These are phyloP conservation scores for Colletotrichum navitas DNA, from an alignment of 2,329 filamentous ascomycete species.

Conservation along the genomic window DNA sequence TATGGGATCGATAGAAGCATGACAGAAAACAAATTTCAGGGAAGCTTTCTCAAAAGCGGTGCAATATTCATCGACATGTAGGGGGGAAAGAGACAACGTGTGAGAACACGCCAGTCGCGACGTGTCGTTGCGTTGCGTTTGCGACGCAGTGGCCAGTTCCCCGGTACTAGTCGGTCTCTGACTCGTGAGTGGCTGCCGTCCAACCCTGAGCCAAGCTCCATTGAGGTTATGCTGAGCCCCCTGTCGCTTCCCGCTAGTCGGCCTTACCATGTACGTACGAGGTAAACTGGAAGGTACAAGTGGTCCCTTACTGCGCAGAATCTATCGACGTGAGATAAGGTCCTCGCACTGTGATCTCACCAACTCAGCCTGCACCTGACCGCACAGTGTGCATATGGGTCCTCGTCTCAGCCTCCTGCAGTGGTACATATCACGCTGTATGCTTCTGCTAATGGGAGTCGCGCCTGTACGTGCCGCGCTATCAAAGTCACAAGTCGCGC, in stretches of 20 bases:
- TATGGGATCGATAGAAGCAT: background rate
- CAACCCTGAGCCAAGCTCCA: background rate
- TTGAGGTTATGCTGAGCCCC: constrained; percentile 12
- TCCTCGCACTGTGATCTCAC: constrained; percentile 26
- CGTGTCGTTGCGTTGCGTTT: constrained; percentile 41
- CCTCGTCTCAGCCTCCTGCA: background rate
- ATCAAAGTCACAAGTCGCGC: constrained; percentile 10
- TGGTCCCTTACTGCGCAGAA: background rate
- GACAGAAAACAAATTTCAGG: background rate
- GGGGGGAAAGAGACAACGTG: constrained; percentile 1
- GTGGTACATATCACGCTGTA: too few relatives aligned
- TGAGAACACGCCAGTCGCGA: constrained; percentile 21
- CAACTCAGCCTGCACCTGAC: constrained; percentile 1
- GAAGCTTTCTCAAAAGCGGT: background rate
- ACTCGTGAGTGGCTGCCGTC: constrained; percentile 9
- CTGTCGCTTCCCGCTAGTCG: constrained; percentile 32
- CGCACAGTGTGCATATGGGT: constrained; percentile 21
- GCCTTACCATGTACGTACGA: background rate
- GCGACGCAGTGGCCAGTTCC: constrained; percentile 31
- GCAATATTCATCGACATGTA: constrained; percentile 9
- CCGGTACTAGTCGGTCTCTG: constrained; percentile 4
- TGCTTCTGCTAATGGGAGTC: background rate
- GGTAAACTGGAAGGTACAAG: too few relatives aligned
- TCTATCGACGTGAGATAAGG: background rate
- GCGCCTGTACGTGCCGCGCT: constrained; percentile 9